These are phyloP conservation scores for Sherardia arvensis DNA, from an alignment of 257 asterid genomes.

Conservation along the genomic window DNA sequence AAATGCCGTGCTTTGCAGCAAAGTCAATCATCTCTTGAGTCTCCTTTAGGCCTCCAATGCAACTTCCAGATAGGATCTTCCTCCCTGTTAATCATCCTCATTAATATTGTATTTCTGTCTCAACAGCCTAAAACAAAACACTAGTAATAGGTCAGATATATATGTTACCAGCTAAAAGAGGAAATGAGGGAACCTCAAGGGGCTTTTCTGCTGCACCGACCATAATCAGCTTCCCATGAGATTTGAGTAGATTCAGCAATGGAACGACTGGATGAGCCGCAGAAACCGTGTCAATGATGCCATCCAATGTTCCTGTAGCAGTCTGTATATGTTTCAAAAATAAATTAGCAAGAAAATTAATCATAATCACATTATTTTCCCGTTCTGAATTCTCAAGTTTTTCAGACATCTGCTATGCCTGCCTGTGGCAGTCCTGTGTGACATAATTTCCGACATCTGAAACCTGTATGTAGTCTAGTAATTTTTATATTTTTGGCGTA, in stretches of 20 bases:
- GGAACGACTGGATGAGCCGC: conserved; percentile 39
- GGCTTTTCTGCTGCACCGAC: conserved; percentile 61
- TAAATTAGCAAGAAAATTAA: background rate
- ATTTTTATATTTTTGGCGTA: no score
- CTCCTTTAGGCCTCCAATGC: conserved; percentile 19
- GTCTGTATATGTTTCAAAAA: conserved; percentile 19
- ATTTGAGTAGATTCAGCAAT: conserved; percentile 30
- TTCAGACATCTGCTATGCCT: no score
- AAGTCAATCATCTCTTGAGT: conserved; percentile 23
- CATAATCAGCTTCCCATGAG: conserved; percentile 42
- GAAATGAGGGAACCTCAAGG: conserved; percentile 36
- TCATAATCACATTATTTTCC: background rate
- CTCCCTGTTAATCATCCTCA: conserved; percentile 11
- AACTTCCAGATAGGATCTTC: conserved; percentile 19
- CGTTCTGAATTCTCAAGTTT: background rate
- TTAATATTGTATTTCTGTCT: background rate
- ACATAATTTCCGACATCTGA: no score
- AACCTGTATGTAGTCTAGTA: no score
- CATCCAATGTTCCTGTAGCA: conserved; percentile 40
- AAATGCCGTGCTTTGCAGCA: conserved; percentile 8
- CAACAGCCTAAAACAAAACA: background rate
- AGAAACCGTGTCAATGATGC: conserved; percentile 49
- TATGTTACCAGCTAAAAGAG: conserved; percentile 35
- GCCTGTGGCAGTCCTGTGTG: no score
- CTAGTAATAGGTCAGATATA: background rate